phyloP scores from a whole-genome alignment of 208 protist genomes.

The Trichomonas gallinae region DNA sequence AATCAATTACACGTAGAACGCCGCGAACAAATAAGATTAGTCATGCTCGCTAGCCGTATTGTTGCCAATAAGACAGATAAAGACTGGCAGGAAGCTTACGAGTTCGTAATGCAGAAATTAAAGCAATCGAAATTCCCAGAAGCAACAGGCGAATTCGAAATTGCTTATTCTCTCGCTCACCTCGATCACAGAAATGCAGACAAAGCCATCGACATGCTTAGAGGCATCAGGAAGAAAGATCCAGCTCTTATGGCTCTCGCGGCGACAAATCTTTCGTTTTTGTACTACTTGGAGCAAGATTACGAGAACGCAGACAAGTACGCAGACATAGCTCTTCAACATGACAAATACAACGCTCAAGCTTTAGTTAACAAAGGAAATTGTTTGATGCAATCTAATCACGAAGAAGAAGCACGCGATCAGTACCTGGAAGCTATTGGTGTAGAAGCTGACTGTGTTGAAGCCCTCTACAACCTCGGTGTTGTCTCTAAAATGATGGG shows the following conservation, averaged over 20 bases:
- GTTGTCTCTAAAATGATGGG: conserved; percentile 61
- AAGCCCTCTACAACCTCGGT: conserved; percentile 85
- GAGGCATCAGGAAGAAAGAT: neutral
- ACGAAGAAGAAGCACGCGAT: conserved; percentile 63
- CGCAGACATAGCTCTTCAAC: conserved; percentile 70
- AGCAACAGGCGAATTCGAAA: conserved; percentile 13
- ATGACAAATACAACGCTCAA: conserved; percentile 79
- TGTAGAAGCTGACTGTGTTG: conserved; percentile 79
- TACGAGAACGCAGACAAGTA: conserved; percentile 78
- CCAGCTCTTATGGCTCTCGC: conserved; percentile 38
- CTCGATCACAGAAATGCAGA: neutral
- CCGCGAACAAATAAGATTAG: neutral
- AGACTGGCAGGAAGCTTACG: neutral
- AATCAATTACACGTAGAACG: neutral
- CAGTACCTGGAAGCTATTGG: conserved; percentile 75
- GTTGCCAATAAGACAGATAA: neutral
- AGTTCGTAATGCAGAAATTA: neutral
- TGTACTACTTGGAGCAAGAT: conserved; percentile 91
- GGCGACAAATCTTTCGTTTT: conserved; percentile 83
- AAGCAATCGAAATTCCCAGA: conserved; percentile 4
- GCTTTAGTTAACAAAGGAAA: conserved; percentile 89
- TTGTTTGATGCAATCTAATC: conserved; percentile 62
- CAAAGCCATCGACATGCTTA: neutral
- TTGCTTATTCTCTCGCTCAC: neutral
- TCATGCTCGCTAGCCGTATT: neutral